phyloP scores from a whole-genome alignment of 1,139 yeast genomes.

The Scheffersomyces titani region DNA sequence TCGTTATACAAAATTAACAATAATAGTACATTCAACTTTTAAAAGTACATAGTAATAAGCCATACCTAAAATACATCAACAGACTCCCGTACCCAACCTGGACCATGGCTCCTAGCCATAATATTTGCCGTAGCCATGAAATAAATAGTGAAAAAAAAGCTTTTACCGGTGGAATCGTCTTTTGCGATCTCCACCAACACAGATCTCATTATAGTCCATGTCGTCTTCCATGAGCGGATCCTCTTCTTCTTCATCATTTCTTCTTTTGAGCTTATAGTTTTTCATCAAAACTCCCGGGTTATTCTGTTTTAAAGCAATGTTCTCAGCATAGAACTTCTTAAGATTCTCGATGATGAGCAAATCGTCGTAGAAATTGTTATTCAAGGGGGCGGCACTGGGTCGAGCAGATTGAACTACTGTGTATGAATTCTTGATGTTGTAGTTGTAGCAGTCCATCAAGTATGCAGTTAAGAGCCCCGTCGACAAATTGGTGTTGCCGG shows the following conservation, averaged over 20 bases:
- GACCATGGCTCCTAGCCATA: background rate
- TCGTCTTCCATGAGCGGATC: constrained; percentile 7
- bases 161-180: constrained; percentile 6
- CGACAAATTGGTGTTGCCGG: constrained; percentile 27
- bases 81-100: background rate
- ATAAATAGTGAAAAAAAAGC: background rate
- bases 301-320: constrained; percentile 28
- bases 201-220: constrained; percentile 5
- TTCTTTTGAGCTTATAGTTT: constrained; percentile 36
- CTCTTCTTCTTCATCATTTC: constrained; percentile 19
- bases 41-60: background rate
- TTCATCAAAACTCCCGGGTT: constrained; percentile 31
- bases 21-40: background rate
- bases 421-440: constrained; percentile 33
- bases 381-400: constrained; percentile 24
- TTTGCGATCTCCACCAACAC: constrained; percentile 10
- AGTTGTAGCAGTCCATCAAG: constrained; percentile 45
- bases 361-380: constrained; percentile 42
- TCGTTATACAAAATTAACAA: too few relatives aligned
- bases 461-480: constrained; percentile 40
- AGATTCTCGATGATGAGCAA: constrained; percentile 41
- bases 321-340: constrained; percentile 41
- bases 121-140: background rate
- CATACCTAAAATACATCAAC: background rate
- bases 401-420: constrained; percentile 14